Evolutionary conservation across 1,284 basidiomycete genomes (phyloP).

Genomic region (Omphalotus olearius): DNA sequence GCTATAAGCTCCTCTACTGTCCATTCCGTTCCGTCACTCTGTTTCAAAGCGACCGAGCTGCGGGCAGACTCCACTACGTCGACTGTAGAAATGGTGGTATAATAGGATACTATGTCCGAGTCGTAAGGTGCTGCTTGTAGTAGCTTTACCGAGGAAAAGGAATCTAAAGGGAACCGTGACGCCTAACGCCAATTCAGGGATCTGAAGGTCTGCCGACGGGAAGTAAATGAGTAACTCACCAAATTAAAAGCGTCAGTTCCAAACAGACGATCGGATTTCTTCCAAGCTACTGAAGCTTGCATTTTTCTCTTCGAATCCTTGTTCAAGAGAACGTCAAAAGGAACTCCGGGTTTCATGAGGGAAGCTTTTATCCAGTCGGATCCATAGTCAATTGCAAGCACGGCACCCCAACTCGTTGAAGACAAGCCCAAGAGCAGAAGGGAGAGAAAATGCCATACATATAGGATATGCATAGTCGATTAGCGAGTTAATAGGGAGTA

Average conservation of each 20-base stretch:
- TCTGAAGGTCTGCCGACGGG: conserved; percentile 6
- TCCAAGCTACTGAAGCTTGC: conserved; percentile 85
- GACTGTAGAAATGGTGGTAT: conserved; percentile 60
- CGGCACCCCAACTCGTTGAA: conserved; percentile 45
- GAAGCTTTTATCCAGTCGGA: conserved; percentile 95
- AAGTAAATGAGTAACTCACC: conserved; percentile 47
- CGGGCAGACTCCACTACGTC: conserved; percentile 56
- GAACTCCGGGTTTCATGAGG: conserved; percentile 92
- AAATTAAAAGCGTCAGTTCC: conserved; percentile 85
- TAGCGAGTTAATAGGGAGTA: conserved; percentile 5
- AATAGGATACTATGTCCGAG: conserved; percentile 61
- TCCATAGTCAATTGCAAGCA: conserved; percentile 95
- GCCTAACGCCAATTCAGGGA: conserved; percentile 48
- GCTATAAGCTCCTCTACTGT: conserved; percentile 88
- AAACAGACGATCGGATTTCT: conserved; percentile 83
- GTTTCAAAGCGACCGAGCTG: conserved; percentile 54
- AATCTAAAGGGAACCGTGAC: conserved; percentile 84
- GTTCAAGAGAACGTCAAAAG: conserved; percentile 95
- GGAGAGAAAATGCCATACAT: conserved; percentile 28
- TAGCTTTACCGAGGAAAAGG: conserved; percentile 85
- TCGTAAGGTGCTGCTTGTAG: conserved; percentile 76
- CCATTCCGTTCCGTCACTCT: conserved; percentile 67
- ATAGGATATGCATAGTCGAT: conserved; percentile 29
- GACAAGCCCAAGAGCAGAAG: conserved; percentile 31
- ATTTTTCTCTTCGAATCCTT: conserved; percentile 98